These are phyloP conservation scores for Ophiobolus disseminans DNA, from an alignment of 2,329 filamentous ascomycete species.

Conservation along the genomic window DNA sequence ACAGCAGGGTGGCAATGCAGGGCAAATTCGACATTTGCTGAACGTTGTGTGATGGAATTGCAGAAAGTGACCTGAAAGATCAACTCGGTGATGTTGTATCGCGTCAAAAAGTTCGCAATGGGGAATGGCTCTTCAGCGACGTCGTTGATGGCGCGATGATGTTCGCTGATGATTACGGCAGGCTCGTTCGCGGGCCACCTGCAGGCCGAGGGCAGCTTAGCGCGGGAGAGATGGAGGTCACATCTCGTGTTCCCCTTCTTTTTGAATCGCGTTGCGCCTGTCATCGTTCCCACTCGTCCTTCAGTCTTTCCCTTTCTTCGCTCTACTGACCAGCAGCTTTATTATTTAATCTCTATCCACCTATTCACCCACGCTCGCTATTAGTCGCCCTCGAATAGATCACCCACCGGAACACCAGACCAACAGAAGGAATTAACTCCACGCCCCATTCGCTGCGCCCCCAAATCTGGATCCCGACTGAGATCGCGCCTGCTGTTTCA, in stretches of 20 bases:
- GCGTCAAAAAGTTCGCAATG: too few species aligned
- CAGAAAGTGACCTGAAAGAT: too few species aligned
- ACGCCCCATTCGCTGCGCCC: constrained; percentile 18
- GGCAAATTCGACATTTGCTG: too few species aligned
- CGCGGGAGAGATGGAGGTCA: too few species aligned
- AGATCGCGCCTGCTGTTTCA: constrained; percentile 30
- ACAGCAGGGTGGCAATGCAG: too few species aligned
- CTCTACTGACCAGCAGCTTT: constrained; percentile 10
- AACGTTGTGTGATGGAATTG: too few species aligned
- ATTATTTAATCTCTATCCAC: constrained; percentile 3
- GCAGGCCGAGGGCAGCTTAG: too few species aligned
- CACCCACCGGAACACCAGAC: constrained; percentile 17
- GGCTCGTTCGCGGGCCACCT: too few species aligned
- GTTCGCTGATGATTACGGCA: too few species aligned
- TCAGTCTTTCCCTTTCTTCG: constrained; percentile 8
- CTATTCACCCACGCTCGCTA: constrained; percentile 33
- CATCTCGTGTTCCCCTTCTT: not conserved
- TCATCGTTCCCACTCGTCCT: constrained; percentile 8
- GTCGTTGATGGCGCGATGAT: too few species aligned
- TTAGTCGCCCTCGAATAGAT: constrained; percentile 7
- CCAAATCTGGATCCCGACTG: constrained; percentile 14
- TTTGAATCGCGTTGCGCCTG: not conserved
- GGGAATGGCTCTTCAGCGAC: too few species aligned
- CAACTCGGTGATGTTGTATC: too few species aligned
- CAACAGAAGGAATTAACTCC: not conserved